Evolutionary conservation across 1,284 basidiomycete genomes (phyloP).

Genomic region (Tilletia walkeri): DNA sequence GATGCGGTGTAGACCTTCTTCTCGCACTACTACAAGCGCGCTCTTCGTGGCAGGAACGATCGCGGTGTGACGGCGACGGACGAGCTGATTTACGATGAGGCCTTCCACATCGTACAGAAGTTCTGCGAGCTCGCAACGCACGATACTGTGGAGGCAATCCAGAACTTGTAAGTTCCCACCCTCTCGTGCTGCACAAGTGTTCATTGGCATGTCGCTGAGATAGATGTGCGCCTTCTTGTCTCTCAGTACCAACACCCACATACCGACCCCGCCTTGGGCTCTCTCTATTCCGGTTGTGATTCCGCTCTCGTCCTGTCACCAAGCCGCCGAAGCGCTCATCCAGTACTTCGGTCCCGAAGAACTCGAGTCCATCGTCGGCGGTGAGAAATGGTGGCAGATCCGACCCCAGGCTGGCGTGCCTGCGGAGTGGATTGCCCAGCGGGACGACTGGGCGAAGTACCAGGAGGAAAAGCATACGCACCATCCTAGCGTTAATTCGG

Average conservation of each 20-base stretch:
- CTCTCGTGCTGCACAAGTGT: neutral
- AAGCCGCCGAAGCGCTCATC: constrained; percentile 75
- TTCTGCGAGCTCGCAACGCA: constrained; percentile 49
- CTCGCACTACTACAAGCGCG: constrained; percentile 46
- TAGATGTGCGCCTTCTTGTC: neutral
- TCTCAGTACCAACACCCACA: constrained; percentile 70
- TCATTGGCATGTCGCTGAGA: neutral
- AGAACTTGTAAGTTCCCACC: constrained; percentile 31
- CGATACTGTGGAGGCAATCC: constrained; percentile 53
- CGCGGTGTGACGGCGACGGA: constrained; percentile 29
- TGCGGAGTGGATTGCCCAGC: constrained; percentile 80
- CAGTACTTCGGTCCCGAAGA: constrained; percentile 78
- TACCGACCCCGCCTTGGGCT: constrained; percentile 81
- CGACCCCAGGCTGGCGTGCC: constrained; percentile 66
- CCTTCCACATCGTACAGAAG: constrained; percentile 37
- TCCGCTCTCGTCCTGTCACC: constrained; percentile 66
- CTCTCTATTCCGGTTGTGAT: constrained; percentile 74
- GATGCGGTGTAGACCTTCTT: constrained; percentile 33
- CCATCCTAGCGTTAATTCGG: neutral
- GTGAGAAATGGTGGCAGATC: constrained; percentile 89
- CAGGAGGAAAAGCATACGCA: constrained; percentile 28
- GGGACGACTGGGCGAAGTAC: constrained; percentile 55
- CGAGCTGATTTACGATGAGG: constrained; percentile 43
- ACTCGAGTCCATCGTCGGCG: constrained; percentile 75
- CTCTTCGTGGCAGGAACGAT: constrained; percentile 31